These are phyloP conservation scores for Pestalotiopsis fici DNA, from an alignment of 2,329 filamentous ascomycete genomes.

Conservation along the genomic window DNA sequence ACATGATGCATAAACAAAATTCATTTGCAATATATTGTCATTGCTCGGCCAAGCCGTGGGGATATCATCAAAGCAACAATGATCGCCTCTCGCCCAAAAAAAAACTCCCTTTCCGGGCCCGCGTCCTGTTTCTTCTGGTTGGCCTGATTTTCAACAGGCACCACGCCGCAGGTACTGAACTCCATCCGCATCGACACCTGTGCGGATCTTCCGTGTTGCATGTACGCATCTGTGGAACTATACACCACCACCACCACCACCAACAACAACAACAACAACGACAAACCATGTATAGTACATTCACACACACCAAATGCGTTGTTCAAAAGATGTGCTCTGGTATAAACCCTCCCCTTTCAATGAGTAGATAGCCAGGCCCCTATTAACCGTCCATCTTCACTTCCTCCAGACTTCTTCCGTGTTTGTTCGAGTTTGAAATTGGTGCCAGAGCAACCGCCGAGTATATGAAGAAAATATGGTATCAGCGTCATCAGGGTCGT, in stretches of 20 bases:
- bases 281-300: neutral
- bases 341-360: neutral
- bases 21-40: conserved; percentile 10
- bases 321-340: neutral
- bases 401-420: neutral
- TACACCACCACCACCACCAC: too few species aligned
- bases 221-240: neutral
- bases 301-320: neutral
- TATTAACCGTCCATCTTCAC: neutral
- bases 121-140: neutral
- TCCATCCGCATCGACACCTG: neutral
- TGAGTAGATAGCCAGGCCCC: neutral
- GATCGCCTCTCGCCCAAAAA: neutral
- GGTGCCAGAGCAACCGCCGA: neutral
- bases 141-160: neutral
- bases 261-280: too few species aligned
- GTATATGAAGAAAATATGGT: conserved; percentile 7
- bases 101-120: too few species aligned
- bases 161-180: neutral
- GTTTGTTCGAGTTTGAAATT: neutral
- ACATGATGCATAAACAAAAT: neutral
- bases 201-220: neutral
- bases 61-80: conserved; percentile 28
- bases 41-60: conserved; percentile 33
- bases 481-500: conserved; percentile 7